Conservation (phyloP, 108 stramenopile species). For the Aurantiochytrium sp. region DNA sequence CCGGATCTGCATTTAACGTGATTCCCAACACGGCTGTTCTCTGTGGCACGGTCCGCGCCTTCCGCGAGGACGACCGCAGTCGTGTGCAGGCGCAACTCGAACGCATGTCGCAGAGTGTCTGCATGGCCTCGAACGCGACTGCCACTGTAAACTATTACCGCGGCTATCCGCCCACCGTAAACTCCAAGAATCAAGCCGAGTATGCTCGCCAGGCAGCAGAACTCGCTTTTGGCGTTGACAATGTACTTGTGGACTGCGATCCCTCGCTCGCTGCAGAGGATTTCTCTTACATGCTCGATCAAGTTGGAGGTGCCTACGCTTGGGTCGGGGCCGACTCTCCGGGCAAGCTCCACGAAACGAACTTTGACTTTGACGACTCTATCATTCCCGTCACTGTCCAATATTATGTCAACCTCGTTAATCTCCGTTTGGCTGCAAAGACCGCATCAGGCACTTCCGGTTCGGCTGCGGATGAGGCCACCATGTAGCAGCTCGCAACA, state of each 20-base stretch:
- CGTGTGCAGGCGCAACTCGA: slow-evolving; percentile 54
- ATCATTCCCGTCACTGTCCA: slow-evolving; percentile 65
- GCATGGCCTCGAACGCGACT: slow-evolving; percentile 63
- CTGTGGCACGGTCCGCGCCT: slow-evolving; percentile 72
- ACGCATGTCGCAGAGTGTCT: slow-evolving; percentile 52
- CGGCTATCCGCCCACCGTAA: slow-evolving; percentile 80
- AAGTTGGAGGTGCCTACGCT: slow-evolving; percentile 65
- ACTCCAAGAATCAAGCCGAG: slow-evolving; percentile 62
- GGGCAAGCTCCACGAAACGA: slow-evolving; percentile 69
- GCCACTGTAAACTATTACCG: slow-evolving; percentile 48
- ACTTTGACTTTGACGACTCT: slow-evolving; percentile 70
- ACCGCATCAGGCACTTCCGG: too few relatives aligned
- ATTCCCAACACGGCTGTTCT: slow-evolving; percentile 59
- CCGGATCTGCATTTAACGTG: slow-evolving; percentile 68
- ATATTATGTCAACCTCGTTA: slow-evolving; percentile 64
- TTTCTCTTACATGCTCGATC: slow-evolving; percentile 70
- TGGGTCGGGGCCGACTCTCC: slow-evolving; percentile 60
- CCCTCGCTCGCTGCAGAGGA: slow-evolving; percentile 88
- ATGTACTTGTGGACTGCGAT: slow-evolving; percentile 39
- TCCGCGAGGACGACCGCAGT: slow-evolving; percentile 60
- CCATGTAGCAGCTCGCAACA: too few relatives aligned
- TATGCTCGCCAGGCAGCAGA: slow-evolving; percentile 61
- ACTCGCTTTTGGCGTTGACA: slow-evolving; percentile 47
- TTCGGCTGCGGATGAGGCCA: too few relatives aligned
- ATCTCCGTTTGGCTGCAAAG: background rate